These are phyloP conservation scores for Hyaloscypha variabilis DNA, from an alignment of 495 filamentous ascomycete genomes.

Conservation along the genomic window DNA sequence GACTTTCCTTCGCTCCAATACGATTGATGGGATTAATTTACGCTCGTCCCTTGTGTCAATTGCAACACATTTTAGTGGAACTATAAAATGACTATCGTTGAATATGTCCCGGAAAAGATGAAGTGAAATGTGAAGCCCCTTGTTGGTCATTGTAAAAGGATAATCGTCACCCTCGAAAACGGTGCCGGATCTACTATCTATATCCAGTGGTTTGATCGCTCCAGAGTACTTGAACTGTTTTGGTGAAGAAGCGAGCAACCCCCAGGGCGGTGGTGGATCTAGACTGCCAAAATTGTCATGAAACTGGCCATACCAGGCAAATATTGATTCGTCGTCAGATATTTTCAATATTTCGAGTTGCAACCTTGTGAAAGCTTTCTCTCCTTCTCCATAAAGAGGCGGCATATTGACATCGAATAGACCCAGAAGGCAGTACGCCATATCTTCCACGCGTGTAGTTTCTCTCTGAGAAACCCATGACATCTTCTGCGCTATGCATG, in stretches of 20 bases:
- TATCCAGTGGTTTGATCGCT: not conserved
- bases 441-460: conserved; percentile 31
- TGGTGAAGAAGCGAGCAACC: not conserved
- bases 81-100: not conserved
- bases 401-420: conserved; percentile 37
- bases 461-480: conserved; percentile 33
- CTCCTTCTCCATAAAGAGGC: conserved; percentile 36
- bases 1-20: not conserved
- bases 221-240: not conserved
- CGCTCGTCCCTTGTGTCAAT: not conserved
- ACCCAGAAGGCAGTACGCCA: conserved; percentile 34
- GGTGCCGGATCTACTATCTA: no score
- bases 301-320: conserved; percentile 25
- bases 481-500: conserved; percentile 30
- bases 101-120: not conserved
- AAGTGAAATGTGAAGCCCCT: not conserved
- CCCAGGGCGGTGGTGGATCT: not conserved
- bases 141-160: not conserved
- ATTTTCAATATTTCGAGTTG: conserved; percentile 35
- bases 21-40: not conserved
- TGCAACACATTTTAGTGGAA: not conserved
- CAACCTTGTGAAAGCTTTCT: conserved; percentile 33
- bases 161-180: not conserved
- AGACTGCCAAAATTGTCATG: not conserved
- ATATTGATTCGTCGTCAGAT: conserved; percentile 33